Percentiles rank a stretch among this genome's conserved stretches.
These are phyloP conservation scores for Ambrosiella cleistominuta DNA, from an alignment of 2,329 filamentous ascomycete genomes.

Conservation along the genomic window DNA sequence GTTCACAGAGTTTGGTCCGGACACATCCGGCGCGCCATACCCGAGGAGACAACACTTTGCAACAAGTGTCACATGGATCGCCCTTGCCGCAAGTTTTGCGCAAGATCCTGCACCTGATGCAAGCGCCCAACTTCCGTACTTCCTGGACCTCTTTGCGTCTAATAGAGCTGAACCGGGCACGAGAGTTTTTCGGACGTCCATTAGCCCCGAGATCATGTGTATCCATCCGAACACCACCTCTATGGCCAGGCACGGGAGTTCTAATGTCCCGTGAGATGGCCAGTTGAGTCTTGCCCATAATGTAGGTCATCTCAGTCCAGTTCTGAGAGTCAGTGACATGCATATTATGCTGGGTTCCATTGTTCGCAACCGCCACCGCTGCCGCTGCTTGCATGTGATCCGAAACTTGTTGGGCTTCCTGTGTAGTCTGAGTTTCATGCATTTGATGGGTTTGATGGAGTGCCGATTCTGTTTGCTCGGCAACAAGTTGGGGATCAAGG, in stretches of 20 bases:
- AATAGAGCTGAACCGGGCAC: conserved; percentile 38
- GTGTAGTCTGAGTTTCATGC: not conserved
- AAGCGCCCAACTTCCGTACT: conserved; percentile 46
- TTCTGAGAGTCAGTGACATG: conserved; percentile 16
- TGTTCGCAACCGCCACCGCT: conserved; percentile 17
- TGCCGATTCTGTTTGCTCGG: conserved; percentile 1
- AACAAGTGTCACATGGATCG: conserved; percentile 44
- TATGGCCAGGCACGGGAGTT: conserved; percentile 20
- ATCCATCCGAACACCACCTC: conserved; percentile 38
- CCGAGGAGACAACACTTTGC: conserved; percentile 43
- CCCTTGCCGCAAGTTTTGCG: conserved; percentile 50
- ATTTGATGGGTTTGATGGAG: not conserved
- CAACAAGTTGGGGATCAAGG: conserved; percentile 32
- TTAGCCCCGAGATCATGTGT: conserved; percentile 26
- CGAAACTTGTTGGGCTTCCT: not conserved
- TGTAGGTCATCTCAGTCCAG: conserved; percentile 37
- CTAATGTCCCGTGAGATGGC: conserved; percentile 9
- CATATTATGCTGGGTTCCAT: conserved; percentile 14
- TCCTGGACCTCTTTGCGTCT: conserved; percentile 49
- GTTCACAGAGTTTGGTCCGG: conserved; percentile 42
- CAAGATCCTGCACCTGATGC: conserved; percentile 47
- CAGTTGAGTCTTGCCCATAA: conserved; percentile 19
- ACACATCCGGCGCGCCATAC: conserved; percentile 50
- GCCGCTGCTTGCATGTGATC: conserved; percentile 15
- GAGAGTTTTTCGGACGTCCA: conserved; percentile 33